Evolutionary conservation across 495 filamentous ascomycete genomes (phyloP).

Genomic region (Penicillium coprophilum): DNA sequence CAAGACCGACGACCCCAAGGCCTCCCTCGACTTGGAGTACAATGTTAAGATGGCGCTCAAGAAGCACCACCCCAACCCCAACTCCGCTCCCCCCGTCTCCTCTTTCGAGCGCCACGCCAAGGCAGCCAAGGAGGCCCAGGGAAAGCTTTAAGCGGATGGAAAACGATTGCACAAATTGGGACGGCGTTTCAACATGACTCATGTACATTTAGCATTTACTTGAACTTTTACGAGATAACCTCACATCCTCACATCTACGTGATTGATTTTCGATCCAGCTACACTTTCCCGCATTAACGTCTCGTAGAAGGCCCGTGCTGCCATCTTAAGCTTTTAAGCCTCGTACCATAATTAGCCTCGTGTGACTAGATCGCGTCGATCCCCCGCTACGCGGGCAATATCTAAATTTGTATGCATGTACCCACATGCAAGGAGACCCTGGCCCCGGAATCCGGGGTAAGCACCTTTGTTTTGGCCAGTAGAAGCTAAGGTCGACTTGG

Average conservation of each 20-base stretch:
- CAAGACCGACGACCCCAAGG: slow-evolving; percentile 48
- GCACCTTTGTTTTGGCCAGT: neutral
- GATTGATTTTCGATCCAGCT: neutral
- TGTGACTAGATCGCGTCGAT: neutral
- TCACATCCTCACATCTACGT: slow-evolving; percentile 8
- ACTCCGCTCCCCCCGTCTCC: slow-evolving; percentile 46
- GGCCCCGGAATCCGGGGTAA: slow-evolving; percentile 1
- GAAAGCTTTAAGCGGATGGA: slow-evolving; percentile 8
- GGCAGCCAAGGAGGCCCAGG: slow-evolving; percentile 17
- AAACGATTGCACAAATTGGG: neutral
- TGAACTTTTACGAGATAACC: slow-evolving; percentile 5
- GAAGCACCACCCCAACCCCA: slow-evolving; percentile 50
- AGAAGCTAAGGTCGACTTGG: neutral
- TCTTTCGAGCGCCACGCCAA: slow-evolving; percentile 46
- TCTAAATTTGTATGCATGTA: neutral
- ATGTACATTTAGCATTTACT: slow-evolving; percentile 16
- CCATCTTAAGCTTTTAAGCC: neutral
- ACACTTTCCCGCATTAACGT: neutral
- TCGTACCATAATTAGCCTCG: neutral
- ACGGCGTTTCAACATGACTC: slow-evolving; percentile 12
- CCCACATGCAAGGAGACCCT: neutral
- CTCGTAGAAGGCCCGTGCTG: neutral
- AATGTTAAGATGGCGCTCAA: slow-evolving; percentile 48
- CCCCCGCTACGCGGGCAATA: neutral
- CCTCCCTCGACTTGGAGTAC: slow-evolving; percentile 46